These are phyloP conservation scores for Cercospora canescens DNA, from an alignment of 2,329 filamentous ascomycete species.

Conservation along the genomic window DNA sequence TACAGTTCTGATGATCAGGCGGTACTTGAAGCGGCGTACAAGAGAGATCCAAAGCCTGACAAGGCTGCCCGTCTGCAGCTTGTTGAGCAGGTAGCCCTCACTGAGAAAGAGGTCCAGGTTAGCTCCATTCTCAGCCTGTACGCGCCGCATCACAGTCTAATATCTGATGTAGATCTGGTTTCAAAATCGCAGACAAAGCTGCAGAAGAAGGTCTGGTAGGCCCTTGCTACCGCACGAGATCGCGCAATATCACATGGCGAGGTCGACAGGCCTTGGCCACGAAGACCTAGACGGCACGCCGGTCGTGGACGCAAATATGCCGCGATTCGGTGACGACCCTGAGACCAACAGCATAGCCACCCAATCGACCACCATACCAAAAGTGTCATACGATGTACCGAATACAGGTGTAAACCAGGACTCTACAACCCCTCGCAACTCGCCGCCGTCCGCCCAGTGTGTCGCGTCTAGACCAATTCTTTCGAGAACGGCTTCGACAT, in stretches of 20 bases:
- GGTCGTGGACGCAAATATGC: neutral
- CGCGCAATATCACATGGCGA: conserved; percentile 41
- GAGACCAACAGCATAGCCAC: neutral
- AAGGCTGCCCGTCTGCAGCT: conserved; percentile 83
- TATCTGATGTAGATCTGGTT: conserved; percentile 80
- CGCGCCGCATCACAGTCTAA: conserved; percentile 8
- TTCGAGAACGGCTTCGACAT: neutral
- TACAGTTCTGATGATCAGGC: conserved; percentile 81
- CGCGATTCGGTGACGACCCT: neutral
- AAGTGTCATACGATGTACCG: neutral
- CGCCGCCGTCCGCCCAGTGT: neutral
- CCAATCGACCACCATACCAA: neutral
- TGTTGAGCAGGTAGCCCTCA: conserved; percentile 80
- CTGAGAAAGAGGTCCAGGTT: conserved; percentile 96
- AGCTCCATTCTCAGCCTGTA: conserved; percentile 33
- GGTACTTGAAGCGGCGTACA: conserved; percentile 82
- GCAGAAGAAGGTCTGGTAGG: conserved; percentile 76
- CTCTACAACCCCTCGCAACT: neutral
- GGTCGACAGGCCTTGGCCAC: conserved; percentile 14
- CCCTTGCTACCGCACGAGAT: conserved; percentile 79
- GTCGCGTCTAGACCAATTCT: neutral
- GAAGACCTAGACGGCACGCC: neutral
- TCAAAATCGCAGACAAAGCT: conserved; percentile 91
- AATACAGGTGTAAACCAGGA: neutral
- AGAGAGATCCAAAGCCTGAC: conserved; percentile 84